Evolutionary conservation across 768 basidiomycete genomes (phyloP).

Genomic region (Mrakia frigida): DNA sequence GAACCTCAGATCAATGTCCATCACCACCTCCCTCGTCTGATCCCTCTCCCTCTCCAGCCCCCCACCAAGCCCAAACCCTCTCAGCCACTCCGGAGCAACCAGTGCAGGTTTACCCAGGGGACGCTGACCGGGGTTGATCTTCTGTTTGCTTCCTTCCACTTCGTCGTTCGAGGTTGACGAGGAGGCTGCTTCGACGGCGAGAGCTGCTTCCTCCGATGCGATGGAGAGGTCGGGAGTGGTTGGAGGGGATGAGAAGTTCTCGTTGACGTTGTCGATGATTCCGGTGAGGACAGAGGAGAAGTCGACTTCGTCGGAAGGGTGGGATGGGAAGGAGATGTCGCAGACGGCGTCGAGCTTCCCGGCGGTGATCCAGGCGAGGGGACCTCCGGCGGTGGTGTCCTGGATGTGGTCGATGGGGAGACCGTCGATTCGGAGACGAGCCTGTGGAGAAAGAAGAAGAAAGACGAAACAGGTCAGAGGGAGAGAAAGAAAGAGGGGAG

Average conservation of each 20-base stretch:
- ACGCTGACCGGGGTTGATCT: constrained; percentile 63
- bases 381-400: constrained; percentile 68
- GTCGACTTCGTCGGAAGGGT: constrained; percentile 60
- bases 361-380: constrained; percentile 95
- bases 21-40: constrained; percentile 53
- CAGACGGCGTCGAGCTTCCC: constrained; percentile 95
- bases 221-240: background rate
- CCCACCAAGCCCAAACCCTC: constrained; percentile 34
- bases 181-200: constrained; percentile 46
- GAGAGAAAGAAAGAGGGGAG: background rate
- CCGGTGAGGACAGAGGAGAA: constrained; percentile 81
- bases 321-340: constrained; percentile 93
- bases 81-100: constrained; percentile 55
- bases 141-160: constrained; percentile 23
- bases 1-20: constrained; percentile 93
- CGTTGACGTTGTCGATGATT: constrained; percentile 73
- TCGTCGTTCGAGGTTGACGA: background rate
- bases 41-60: constrained; percentile 32
- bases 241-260: background rate
- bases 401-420: constrained; percentile 94
- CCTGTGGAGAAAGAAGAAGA: constrained; percentile 45
- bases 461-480: background rate
- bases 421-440: constrained; percentile 92
- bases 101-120: constrained; percentile 81
- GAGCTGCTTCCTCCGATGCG: constrained; percentile 21